These are phyloP conservation scores for Aspergillus fumigatiaffinis DNA, from an alignment of 2,329 filamentous ascomycete genomes.

Conservation along the genomic window DNA sequence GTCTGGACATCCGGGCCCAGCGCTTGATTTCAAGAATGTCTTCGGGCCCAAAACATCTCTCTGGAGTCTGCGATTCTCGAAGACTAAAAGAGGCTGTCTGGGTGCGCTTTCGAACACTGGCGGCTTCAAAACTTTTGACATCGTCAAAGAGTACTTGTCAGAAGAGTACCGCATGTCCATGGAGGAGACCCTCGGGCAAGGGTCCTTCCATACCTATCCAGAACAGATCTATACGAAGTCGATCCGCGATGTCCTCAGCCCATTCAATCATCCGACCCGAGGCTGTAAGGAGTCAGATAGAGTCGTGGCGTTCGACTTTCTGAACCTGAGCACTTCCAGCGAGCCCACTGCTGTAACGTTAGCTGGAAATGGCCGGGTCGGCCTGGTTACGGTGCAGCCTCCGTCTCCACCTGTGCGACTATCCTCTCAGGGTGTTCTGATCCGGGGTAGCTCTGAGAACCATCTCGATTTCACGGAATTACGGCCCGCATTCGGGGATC, in stretches of 20 bases:
- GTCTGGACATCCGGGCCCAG: conserved; percentile 42
- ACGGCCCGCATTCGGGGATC: conserved; percentile 25
- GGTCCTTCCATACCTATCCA: conserved; percentile 38
- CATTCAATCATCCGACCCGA: conserved; percentile 44
- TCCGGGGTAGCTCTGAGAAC: conserved; percentile 25
- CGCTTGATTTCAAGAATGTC: conserved; percentile 56
- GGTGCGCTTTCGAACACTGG: conserved; percentile 58
- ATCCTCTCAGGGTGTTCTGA: conserved; percentile 35
- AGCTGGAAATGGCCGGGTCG: conserved; percentile 49
- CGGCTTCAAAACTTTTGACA: conserved; percentile 55
- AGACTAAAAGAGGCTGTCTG: conserved; percentile 54
- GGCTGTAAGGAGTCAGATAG: conserved; percentile 45
- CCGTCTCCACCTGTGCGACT: conserved; percentile 36
- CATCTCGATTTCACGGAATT: conserved; percentile 29
- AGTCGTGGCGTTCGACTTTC: conserved; percentile 60
- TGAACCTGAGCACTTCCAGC: conserved; percentile 44
- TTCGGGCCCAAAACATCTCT: conserved; percentile 52
- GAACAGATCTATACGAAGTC: conserved; percentile 45
- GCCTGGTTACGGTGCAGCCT: conserved; percentile 46
- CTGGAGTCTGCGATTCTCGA: conserved; percentile 61
- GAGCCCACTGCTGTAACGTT: conserved; percentile 53
- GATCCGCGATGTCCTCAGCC: conserved; percentile 42
- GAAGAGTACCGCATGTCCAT: conserved; percentile 38
- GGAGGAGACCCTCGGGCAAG: conserved; percentile 38
- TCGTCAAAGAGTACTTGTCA: conserved; percentile 48